Conservation (phyloP, 2,329 filamentous ascomycete genomes). For the Esteya vermicola region DNA sequence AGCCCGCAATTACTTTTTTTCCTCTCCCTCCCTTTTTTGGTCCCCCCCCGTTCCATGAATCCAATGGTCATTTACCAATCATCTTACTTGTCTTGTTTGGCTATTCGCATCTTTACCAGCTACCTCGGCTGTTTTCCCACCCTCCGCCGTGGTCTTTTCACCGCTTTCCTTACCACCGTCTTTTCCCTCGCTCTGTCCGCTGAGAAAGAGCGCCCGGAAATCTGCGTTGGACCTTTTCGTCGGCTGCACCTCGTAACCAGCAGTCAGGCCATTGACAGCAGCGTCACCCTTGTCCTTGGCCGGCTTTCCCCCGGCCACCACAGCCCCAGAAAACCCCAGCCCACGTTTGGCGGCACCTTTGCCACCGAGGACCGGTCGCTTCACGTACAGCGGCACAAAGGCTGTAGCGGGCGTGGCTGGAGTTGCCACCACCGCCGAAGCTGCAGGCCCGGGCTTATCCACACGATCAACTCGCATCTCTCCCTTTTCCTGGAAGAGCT, state of each 20-base stretch:
- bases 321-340: slow-evolving; percentile 23
- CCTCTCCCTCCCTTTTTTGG: not conserved
- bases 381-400: slow-evolving; percentile 29
- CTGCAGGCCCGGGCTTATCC: slow-evolving; percentile 17
- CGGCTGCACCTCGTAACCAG: too few relatives aligned
- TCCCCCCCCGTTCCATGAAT: not conserved
- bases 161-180: not conserved
- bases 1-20: not conserved
- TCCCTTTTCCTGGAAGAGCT: slow-evolving; percentile 37
- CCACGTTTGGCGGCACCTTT: slow-evolving; percentile 26
- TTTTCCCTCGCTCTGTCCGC: not conserved
- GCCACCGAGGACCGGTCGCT: slow-evolving; percentile 27
- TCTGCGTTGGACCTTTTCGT: slow-evolving; percentile 18
- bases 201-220: slow-evolving; percentile 17
- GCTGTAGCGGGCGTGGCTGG: not conserved
- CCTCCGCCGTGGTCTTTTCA: not conserved
- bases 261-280: too few relatives aligned
- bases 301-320: slow-evolving; percentile 5
- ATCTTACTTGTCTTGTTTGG: too few relatives aligned
- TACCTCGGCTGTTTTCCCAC: too few relatives aligned
- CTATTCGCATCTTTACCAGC: too few relatives aligned
- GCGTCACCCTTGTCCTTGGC: slow-evolving; percentile 9
- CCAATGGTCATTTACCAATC: not conserved
- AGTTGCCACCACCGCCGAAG: slow-evolving; percentile 3
- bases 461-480: slow-evolving; percentile 28